Evolutionary conservation across 441 rosid species (phyloP).

Genomic region (Lepidium campestre): DNA sequence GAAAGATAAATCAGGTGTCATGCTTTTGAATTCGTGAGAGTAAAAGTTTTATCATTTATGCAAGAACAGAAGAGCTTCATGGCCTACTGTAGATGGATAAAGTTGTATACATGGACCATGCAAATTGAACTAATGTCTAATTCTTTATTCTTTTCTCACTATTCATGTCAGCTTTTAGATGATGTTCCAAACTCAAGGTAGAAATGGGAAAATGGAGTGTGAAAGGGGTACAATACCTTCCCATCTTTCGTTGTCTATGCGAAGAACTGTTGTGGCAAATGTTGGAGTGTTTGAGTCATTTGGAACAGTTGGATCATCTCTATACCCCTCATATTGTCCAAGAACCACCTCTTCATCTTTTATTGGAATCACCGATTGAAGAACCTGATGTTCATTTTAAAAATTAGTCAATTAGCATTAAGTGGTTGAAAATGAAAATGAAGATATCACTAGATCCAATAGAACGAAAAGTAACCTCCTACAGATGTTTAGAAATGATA

Average conservation of each 20-base stretch:
- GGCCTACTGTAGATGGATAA: neutral
- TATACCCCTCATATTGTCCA: slow-evolving; percentile 92
- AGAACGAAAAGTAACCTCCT: neutral
- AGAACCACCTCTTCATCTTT: slow-evolving; percentile 90
- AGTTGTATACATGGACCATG: neutral
- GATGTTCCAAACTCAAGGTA: neutral
- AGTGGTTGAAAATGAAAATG: neutral
- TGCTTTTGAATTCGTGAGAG: neutral
- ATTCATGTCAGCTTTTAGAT: neutral
- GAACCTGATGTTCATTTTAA: slow-evolving; percentile 53
- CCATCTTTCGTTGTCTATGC: slow-evolving; percentile 96
- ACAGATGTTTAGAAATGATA: neutral
- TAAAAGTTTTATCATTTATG: neutral
- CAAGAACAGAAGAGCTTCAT: neutral
- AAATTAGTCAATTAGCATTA: slow-evolving; percentile 16
- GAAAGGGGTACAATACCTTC: slow-evolving; percentile 53
- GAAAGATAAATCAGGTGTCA: slow-evolving; percentile 21
- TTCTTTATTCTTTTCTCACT: neutral
- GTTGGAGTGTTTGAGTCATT: slow-evolving; percentile 90
- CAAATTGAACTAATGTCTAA: neutral
- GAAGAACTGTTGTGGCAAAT: slow-evolving; percentile 79
- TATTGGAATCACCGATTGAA: slow-evolving; percentile 87
- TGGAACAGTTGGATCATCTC: slow-evolving; percentile 91
- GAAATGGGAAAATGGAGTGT: slow-evolving; percentile 6
- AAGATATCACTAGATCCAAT: neutral